Evolutionary conservation across 1,284 basidiomycete genomes (phyloP), one percentile per base, ranked within the genome.

Genomic region (Tylopilus sp.): DNA sequence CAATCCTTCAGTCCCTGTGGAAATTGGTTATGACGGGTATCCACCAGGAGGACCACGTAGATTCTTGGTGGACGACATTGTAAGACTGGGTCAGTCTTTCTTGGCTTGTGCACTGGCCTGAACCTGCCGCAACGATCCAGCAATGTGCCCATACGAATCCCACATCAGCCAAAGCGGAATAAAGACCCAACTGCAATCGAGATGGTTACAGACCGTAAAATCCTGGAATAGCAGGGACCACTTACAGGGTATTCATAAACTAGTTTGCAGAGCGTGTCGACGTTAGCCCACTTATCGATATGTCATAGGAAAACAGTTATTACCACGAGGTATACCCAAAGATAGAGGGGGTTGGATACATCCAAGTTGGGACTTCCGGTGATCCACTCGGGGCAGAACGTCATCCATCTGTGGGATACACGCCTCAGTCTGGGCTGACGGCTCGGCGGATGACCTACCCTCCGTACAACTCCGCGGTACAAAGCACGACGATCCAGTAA

Each of bases 381-480:
- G 50, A 91, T 70, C 89, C 89, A 91, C 66, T 91, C 87, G 1
- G 88, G 88, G 61, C 81, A 83, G 69, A 90, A 90, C 3, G 86
- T 91, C 86, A 91, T 89, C 81, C 82, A 89, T 24, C 85, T 86
- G 46, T 28, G 21, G 35, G 14, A 38, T 39, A 15, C 34, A 34
- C 7, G 11, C 37, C 3, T 55, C 24, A 41, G 18, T 42, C 14
- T 17, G 35, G 10, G 17, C 26, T 3, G 28, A 34, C 0, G 36
- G 10, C 31, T 17, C 2, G 44, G 52, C 17, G 33, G 30, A 36
- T 15, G 7, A 67, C 77, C 37, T 49, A 86, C 81, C 85, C 85
- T 61, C 86, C 88, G 53, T 89, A 90, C 5, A 90, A 60, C 62
- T 90, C 86, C 0, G 83, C 83, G 1, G 85, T 87, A 60, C 80